Evolutionary conservation across 176 grass and related monocot species (phyloP).

Genomic region (Tillandsia leiboldiana): DNA sequence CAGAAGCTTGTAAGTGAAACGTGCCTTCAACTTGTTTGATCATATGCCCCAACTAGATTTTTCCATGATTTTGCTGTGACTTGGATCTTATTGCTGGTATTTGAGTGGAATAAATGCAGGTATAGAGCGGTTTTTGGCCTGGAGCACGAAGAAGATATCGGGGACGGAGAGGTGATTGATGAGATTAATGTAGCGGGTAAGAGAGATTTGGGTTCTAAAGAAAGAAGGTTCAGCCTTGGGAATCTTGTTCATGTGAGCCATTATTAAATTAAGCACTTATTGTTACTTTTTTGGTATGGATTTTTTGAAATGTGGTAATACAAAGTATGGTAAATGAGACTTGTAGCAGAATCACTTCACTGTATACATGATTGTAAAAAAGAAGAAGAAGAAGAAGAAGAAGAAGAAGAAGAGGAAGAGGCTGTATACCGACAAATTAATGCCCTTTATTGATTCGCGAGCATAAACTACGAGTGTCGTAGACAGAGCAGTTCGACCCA

Average conservation of each 20-base stretch:
- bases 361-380: background rate
- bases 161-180: slow-evolving; percentile 33
- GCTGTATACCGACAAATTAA: slow-evolving; percentile 1
- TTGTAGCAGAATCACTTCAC: background rate
- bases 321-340: background rate
- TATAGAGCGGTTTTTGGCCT: slow-evolving; percentile 80
- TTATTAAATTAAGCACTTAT: slow-evolving; percentile 23
- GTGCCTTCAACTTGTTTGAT: background rate
- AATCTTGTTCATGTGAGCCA: slow-evolving; percentile 71
- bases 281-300: background rate
- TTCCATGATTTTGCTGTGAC: background rate
- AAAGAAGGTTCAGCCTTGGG: slow-evolving; percentile 28
- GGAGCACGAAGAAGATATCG: slow-evolving; percentile 28
- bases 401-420: background rate
- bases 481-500: slow-evolving; percentile 24
- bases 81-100: background rate
- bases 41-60: background rate
- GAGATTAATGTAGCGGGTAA: slow-evolving; percentile 23
- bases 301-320: no score
- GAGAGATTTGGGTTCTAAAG: slow-evolving; percentile 31
- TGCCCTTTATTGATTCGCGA: slow-evolving; percentile 1
- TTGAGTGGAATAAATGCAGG: slow-evolving; percentile 27
- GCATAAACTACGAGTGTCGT: slow-evolving; percentile 11
- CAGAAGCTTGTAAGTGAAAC: slow-evolving; percentile 56
- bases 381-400: background rate